phyloP scores from a whole-genome alignment of 495 filamentous ascomycete species.

The Bathelium albidoporum region DNA sequence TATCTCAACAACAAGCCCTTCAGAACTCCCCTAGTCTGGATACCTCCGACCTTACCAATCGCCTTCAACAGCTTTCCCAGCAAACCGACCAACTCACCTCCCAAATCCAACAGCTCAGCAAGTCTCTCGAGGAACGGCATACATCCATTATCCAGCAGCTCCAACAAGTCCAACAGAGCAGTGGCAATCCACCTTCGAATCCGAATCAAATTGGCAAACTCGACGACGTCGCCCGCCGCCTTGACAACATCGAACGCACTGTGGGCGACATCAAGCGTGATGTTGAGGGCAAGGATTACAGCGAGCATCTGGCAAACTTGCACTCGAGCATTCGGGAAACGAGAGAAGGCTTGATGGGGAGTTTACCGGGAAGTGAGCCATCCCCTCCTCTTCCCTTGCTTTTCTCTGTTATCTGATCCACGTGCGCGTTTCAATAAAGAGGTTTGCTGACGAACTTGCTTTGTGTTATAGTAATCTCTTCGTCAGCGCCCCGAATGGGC shows the following conservation, averaged over 20 bases:
- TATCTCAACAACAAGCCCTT: conserved; percentile 17
- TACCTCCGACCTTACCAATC: conserved; percentile 63
- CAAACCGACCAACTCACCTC: conserved; percentile 59
- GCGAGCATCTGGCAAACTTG: conserved; percentile 56
- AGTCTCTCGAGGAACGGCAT: conserved; percentile 47
- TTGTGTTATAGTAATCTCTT: conserved; percentile 42
- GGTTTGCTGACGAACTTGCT: conserved; percentile 7
- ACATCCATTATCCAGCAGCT: conserved; percentile 41
- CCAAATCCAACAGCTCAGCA: conserved; percentile 41
- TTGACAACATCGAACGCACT: conserved; percentile 49
- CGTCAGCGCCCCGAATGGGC: conserved; percentile 55
- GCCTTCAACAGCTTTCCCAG: conserved; percentile 65
- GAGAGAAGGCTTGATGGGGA: conserved; percentile 55
- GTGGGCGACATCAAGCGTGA: conserved; percentile 50
- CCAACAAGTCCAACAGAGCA: conserved; percentile 21
- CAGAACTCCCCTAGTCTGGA: conserved; percentile 22
- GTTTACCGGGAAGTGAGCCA: conserved; percentile 34
- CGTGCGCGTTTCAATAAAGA: neutral
- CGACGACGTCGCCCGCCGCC: conserved; percentile 40
- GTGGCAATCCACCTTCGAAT: neutral
- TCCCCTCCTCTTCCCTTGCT: neutral
- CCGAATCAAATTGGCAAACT: neutral
- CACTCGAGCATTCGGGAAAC: conserved; percentile 63
- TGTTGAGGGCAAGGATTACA: conserved; percentile 62
- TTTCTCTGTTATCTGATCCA: neutral